Evolutionary conservation across 2,329 filamentous ascomycete genomes (phyloP), one percentile per base, ranked within the genome.

Genomic region (Aspergillus sojae): DNA sequence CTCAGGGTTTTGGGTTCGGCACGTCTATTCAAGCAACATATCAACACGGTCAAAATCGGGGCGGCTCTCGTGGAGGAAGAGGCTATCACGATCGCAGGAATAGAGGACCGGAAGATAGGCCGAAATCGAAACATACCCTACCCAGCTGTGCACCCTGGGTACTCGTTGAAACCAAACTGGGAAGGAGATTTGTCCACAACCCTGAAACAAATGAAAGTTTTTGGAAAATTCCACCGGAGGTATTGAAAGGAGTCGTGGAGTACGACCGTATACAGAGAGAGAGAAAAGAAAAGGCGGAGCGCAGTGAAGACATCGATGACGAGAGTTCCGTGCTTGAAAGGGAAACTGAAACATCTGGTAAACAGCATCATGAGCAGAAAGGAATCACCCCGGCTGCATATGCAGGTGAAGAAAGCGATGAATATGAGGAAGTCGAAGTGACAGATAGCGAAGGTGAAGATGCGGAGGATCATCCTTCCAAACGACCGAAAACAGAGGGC

Each of bases 171-270:
- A 99, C 95, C 0, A 97, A 93, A 75, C 88, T 94, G 66, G 92
- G 92, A 26, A 85, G 95, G 62, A 87, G 94, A 58, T 99, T 99
- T 74, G 93, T 94, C 2, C 92, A 96, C 81, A 97, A 99, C 70
- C 87, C 89, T 0, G 85, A 86, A 60, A 97, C 94, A 68, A 91
- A 94, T 43, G 86, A 93, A 69, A 98, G 94, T 77, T 93, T 93
- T 77, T 99, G 96, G 95, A 93, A 93, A 72, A 95, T 97, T 71
- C 95, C 95, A 0, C 88, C 92, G 61, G 90, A 95, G 75, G 84
- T 99, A 41, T 89, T 94, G 85, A 89, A 90, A 64, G 93, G 88
- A 0, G 86, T 89, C 1, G 75, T 86, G 4, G 86, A 88, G 16
- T 91, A 95, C 60, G 88, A 90, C 72, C 80, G 80, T 28, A 81